Evolutionary conservation across 2,329 filamentous ascomycete genomes (phyloP), one percentile per base, ranked within the genome.

Genomic region (Colletotrichum noveboracense): DNA sequence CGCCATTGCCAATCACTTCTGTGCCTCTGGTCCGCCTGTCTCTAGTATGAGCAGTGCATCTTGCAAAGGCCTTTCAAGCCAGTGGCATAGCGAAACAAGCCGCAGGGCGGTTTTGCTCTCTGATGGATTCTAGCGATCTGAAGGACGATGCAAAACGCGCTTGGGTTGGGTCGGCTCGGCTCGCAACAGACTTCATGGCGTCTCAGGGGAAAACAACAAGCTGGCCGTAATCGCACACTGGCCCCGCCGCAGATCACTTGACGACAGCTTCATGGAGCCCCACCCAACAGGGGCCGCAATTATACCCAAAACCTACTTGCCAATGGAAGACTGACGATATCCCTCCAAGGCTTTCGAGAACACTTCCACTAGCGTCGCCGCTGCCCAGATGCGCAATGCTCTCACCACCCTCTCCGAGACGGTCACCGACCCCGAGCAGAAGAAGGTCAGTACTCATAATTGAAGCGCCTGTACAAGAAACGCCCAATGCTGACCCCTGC

Each of bases 381-480:
- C 97, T 72, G 97, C 96, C 76, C 97, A 99, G 90, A 99, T 99
- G 97, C 95, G 97, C 87, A 99, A 99, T 91, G 91, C 95, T 77
- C 91, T 99, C 85, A 98, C 98, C 85, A 93, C 94, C 86, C 94
- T 99, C 78, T 91, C 95, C 81, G 97, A 99, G 88, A 94, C 94
- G 12, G 96, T 98, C 84, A 91, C 93, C 82, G 96, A 98, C 84
- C 90, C 94, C 72, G 89, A 93, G 78, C 88, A 94, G 85, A 95
- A 95, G 87, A 96, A 98, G 94, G 96, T 96, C 88, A 81, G 87
- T 80, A 70, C 28, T 18, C 32, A 7, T 5, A 66, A 13, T 30
- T 12, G 16, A 43, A n/a, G 12, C 18, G 60, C 56, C 58, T 16
- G 21, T 55, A 52, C 9, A 7, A 26, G 14, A 9, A 5, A 10